phyloP scores from a whole-genome alignment of 768 basidiomycete species.

The Exsudoporus frostii region DNA sequence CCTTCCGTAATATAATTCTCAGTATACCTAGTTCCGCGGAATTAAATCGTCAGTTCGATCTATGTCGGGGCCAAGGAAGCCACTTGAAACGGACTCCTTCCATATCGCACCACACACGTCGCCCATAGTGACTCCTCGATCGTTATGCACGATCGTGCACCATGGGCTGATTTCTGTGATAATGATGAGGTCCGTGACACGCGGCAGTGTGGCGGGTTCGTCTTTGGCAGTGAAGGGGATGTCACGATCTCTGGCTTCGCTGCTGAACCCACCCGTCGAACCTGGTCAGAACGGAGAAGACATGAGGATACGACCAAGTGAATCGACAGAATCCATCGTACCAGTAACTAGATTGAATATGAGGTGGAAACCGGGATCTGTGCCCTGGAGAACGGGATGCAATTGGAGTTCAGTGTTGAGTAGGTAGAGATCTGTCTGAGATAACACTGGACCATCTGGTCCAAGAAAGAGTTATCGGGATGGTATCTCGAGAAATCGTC shows the following conservation, averaged over 20 bases:
- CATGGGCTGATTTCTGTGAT: constrained; percentile 67
- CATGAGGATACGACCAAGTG: background rate
- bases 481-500: background rate
- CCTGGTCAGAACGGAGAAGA: constrained; percentile 34
- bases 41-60: constrained; percentile 10
- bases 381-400: constrained; percentile 66
- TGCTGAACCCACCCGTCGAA: constrained; percentile 60
- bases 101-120: constrained; percentile 73
- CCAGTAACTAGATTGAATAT: constrained; percentile 72
- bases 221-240: constrained; percentile 51
- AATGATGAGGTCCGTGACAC: constrained; percentile 55
- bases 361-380: constrained; percentile 51
- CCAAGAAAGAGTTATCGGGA: background rate
- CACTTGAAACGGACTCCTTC: constrained; percentile 58
- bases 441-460: constrained; percentile 74
- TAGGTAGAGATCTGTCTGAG: constrained; percentile 79
- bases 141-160: constrained; percentile 74
- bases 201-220: constrained; percentile 69
- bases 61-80: background rate
- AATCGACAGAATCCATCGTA: constrained; percentile 23
- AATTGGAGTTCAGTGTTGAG: constrained; percentile 66
- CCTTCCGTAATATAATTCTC: constrained; percentile 63
- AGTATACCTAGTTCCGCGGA: constrained; percentile 51
- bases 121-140: constrained; percentile 68
- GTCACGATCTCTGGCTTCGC: constrained; percentile 55